Evolutionary conservation across 1,139 yeast species (phyloP).

Genomic region (Nadsonia starkeyi-henricii): DNA sequence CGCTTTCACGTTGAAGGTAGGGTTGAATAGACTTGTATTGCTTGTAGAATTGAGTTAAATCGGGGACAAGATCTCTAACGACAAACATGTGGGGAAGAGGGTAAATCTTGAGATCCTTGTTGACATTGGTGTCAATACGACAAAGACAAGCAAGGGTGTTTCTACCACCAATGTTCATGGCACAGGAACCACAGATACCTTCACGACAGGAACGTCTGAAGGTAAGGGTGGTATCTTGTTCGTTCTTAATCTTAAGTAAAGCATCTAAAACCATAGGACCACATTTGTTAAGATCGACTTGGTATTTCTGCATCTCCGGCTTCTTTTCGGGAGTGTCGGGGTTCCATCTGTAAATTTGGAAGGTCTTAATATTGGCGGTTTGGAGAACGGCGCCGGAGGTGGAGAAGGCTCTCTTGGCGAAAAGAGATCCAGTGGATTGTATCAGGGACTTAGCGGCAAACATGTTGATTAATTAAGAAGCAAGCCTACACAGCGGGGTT

Average conservation of each 20-base stretch:
- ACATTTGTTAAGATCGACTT: slow-evolving; percentile 75
- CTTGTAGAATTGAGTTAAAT: slow-evolving; percentile 91
- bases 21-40: slow-evolving; percentile 98
- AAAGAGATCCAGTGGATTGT: neutral
- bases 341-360: slow-evolving; percentile 94
- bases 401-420: slow-evolving; percentile 4
- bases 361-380: slow-evolving; percentile 41
- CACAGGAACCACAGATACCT: slow-evolving; percentile 98
- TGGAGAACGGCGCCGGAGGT: slow-evolving; percentile 24
- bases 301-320: slow-evolving; percentile 73
- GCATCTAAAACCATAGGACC: slow-evolving; percentile 99
- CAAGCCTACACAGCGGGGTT: neutral
- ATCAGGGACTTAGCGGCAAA: neutral
- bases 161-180: slow-evolving; percentile 96
- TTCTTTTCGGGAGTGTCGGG: slow-evolving; percentile 92
- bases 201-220: slow-evolving; percentile 98
- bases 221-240: slow-evolving; percentile 87
- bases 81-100: slow-evolving; percentile 98
- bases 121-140: slow-evolving; percentile 68
- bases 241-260: slow-evolving; percentile 82
- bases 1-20: slow-evolving; percentile 68
- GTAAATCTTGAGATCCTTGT: slow-evolving; percentile 73
- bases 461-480: neutral
- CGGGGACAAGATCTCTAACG: slow-evolving; percentile 94
- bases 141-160: slow-evolving; percentile 95